A percentile compares a stretch with the other conserved stretches of the same genome.
These are phyloP conservation scores for Solanum corneliomulleri DNA, from an alignment of 257 asterid species.

Conservation along the genomic window DNA sequence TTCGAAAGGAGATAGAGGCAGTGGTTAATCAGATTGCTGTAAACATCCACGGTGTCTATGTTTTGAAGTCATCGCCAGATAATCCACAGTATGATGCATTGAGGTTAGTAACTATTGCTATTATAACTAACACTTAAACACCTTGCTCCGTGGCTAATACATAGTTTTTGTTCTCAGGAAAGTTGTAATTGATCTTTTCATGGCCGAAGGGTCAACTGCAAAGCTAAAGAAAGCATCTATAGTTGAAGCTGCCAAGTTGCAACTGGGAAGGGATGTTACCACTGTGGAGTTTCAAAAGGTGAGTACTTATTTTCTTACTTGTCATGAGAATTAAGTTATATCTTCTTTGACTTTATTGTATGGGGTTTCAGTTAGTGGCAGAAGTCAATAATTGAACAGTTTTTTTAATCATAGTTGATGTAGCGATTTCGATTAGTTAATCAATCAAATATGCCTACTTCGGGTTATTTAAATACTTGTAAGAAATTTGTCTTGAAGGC, in stretches of 20 bases:
- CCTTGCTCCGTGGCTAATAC: not conserved
- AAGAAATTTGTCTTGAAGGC: not conserved
- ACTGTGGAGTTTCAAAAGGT: conserved; percentile 56
- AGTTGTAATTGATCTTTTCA: conserved; percentile 57
- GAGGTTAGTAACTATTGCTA: conserved; percentile 32
- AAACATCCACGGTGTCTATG: conserved; percentile 66
- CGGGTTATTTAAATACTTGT: not conserved
- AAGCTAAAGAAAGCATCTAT: conserved; percentile 66
- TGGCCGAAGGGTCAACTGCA: conserved; percentile 61
- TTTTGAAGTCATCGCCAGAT: conserved; percentile 67
- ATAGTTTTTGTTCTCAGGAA: conserved; percentile 27
- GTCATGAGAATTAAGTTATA: not conserved
- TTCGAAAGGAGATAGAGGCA: conserved; percentile 47
- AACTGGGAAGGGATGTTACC: conserved; percentile 35
- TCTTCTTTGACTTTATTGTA: not conserved
- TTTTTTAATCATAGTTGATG: not conserved
- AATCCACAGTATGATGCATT: conserved; percentile 48
- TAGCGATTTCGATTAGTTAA: not conserved
- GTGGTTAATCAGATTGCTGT: conserved; percentile 50
- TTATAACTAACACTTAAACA: not conserved
- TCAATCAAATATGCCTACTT: not conserved
- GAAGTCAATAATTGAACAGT: not conserved
- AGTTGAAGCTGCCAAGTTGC: conserved; percentile 53
- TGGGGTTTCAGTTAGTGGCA: not conserved
- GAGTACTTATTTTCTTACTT: not conserved